These are phyloP conservation scores for Fusarium sp. DNA, from an alignment of 2,329 filamentous ascomycete genomes.

Conservation along the genomic window DNA sequence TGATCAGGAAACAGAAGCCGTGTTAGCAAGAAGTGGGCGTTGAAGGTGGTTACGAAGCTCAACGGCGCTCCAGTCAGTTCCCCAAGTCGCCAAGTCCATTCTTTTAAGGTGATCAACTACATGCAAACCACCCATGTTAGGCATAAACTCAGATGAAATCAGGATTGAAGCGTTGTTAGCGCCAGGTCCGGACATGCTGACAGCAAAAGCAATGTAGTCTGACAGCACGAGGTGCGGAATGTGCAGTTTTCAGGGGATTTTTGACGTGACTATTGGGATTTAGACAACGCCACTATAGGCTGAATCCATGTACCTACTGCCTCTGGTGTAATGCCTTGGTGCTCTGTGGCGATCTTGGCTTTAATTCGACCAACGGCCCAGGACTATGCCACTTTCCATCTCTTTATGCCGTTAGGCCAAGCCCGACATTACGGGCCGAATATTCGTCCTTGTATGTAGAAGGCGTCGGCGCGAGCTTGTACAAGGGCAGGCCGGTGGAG, in stretches of 20 bases:
- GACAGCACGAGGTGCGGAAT: background rate
- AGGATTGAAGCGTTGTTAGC: background rate
- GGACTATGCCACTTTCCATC: background rate
- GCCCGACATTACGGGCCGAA: background rate
- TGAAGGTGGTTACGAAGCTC: background rate
- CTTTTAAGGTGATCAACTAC: background rate
- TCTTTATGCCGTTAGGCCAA: background rate
- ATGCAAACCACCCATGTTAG: background rate
- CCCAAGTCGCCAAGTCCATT: background rate
- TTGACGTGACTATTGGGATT: background rate
- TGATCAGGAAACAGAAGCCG: background rate
- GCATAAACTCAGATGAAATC: background rate
- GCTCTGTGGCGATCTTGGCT: background rate
- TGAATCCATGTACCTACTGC: background rate
- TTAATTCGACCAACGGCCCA: background rate
- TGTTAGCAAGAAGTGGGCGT: background rate
- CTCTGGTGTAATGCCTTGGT: background rate
- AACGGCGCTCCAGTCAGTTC: background rate
- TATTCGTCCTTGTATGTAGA: background rate
- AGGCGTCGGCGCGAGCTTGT: background rate
- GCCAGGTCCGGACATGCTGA: background rate
- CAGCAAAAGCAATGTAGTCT: background rate
- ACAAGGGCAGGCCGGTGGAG: background rate
- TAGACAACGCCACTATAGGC: background rate
- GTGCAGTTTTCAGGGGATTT: background rate